Evolutionary conservation across 352 stramenopile genomes (phyloP).

Genomic region (Globisporangium nodosum): DNA sequence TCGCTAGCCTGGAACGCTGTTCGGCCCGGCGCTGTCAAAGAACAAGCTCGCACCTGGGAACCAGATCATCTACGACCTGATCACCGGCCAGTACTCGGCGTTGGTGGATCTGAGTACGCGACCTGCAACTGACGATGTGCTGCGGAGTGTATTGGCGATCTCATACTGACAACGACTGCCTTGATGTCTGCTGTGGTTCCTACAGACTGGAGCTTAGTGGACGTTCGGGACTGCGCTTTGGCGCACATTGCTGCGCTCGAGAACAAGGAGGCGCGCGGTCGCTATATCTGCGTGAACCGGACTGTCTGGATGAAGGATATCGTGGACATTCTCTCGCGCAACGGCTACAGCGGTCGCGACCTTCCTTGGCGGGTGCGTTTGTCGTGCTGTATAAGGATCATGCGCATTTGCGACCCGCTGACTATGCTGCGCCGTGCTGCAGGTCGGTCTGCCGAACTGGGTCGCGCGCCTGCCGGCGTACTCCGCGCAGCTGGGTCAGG

Average conservation of each 20-base stretch:
- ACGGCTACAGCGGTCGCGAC: slow-evolving; percentile 83
- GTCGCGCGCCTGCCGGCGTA: slow-evolving; percentile 82
- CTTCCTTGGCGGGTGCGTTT: slow-evolving; percentile 62
- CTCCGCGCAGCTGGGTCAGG: slow-evolving; percentile 79
- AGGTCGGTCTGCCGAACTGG: slow-evolving; percentile 78
- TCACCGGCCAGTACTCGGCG: slow-evolving; percentile 83
- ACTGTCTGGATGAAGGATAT: slow-evolving; percentile 88
- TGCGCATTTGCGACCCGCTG: not conserved
- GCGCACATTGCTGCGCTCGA: slow-evolving; percentile 79
- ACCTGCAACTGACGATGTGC: not conserved
- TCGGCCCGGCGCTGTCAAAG: slow-evolving; percentile 78
- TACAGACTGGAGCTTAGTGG: slow-evolving; percentile 82
- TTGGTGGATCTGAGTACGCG: slow-evolving; percentile 76
- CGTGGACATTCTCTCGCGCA: slow-evolving; percentile 76
- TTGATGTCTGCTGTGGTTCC: slow-evolving; percentile 3
- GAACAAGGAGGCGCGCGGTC: slow-evolving; percentile 74
- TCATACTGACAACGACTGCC: not conserved
- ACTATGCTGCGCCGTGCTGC: not conserved
- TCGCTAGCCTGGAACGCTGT: slow-evolving; percentile 65
- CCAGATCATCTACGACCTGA: slow-evolving; percentile 84
- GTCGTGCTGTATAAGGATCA: not conserved
- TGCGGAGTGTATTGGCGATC: not conserved
- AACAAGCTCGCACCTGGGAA: slow-evolving; percentile 79
- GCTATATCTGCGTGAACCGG: slow-evolving; percentile 85
- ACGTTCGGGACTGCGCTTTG: slow-evolving; percentile 80